Evolutionary conservation across 1,284 basidiomycete genomes (phyloP), one percentile per base, ranked within the genome.

Genomic region (Serendipita sp.): DNA sequence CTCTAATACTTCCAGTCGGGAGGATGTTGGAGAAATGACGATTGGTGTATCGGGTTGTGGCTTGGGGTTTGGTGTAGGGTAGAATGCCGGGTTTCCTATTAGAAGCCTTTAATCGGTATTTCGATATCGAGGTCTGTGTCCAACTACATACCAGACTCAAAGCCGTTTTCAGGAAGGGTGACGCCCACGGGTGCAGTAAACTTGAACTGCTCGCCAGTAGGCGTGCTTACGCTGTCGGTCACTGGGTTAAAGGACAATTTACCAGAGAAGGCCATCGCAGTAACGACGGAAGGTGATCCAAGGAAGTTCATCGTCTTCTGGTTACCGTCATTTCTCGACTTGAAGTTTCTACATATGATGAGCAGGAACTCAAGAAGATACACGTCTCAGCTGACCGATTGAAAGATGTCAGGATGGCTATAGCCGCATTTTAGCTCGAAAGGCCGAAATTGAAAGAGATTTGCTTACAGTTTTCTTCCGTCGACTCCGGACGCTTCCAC

Each of bases 321-420:
- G 74, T 99, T 99, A 45, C 95, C 96, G 71, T 99, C 96, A 73
- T 99, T 99, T 67, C 96, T 84, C 1, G 91, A 93, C 74, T 92
- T 93, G 81, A 99, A 99, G 77, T 99, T 91, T 43, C 82, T 81
- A 65, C 43, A 63, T 61, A 53, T 26, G 63, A 34, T 26, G 38
- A 61, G 10, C 15, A 26, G 29, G 60, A 6, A 3, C 17, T 17
- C 6, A 45, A 17, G 60, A 60, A 35, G 61, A 64, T 47, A 30
- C 3, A 4, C 35, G 13, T 5, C 15, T 22, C 10, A 2, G 29
- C 70, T 62, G 66, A 86, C 72, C 93, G 84, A 76, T 99, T 99
- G 79, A 98, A 99, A 49, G 93, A 96, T 2, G 96, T 97, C 61
- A 99, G 75, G 69, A 99, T 99, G 30, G 93, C 93, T 93, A 99